phyloP scores from a whole-genome alignment of 805 yeast genomes.

The Grigorovia transvaalensis region DNA sequence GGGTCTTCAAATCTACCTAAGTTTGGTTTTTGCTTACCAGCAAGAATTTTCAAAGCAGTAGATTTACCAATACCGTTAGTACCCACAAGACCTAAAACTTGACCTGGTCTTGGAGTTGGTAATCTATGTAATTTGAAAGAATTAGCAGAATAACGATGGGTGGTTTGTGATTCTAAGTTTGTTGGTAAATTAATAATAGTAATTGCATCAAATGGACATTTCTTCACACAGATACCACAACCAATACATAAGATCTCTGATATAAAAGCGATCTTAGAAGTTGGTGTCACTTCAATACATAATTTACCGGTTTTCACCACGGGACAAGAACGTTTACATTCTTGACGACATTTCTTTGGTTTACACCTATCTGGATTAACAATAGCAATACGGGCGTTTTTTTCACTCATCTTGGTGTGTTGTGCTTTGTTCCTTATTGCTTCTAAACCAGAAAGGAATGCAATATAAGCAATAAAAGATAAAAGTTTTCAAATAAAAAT shows the following conservation, averaged over 20 bases:
- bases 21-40: constrained; percentile 96
- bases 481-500: not conserved
- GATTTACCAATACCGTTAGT: constrained; percentile 99
- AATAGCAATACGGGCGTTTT: constrained; percentile 84
- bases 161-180: constrained; percentile 81
- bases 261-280: constrained; percentile 85
- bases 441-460: not conserved
- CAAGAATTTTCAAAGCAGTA: constrained; percentile 90
- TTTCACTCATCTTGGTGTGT: constrained; percentile 25
- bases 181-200: constrained; percentile 94
- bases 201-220: constrained; percentile 97
- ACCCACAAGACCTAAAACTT: constrained; percentile 94
- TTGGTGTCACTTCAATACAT: constrained; percentile 92
- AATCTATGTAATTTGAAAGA: constrained; percentile 93
- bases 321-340: constrained; percentile 94
- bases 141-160: constrained; percentile 96
- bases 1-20: constrained; percentile 91
- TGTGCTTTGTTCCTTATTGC: not conserved
- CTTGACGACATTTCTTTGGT: constrained; percentile 97
- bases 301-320: constrained; percentile 96
- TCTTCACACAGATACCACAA: constrained; percentile 98
- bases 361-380: constrained; percentile 91
- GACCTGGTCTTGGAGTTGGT: constrained; percentile 98
- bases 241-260: constrained; percentile 94
- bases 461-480: not conserved